These are phyloP conservation scores for Murraya paniculata DNA, from an alignment of 345 rosid genomes.

Conservation along the genomic window DNA sequence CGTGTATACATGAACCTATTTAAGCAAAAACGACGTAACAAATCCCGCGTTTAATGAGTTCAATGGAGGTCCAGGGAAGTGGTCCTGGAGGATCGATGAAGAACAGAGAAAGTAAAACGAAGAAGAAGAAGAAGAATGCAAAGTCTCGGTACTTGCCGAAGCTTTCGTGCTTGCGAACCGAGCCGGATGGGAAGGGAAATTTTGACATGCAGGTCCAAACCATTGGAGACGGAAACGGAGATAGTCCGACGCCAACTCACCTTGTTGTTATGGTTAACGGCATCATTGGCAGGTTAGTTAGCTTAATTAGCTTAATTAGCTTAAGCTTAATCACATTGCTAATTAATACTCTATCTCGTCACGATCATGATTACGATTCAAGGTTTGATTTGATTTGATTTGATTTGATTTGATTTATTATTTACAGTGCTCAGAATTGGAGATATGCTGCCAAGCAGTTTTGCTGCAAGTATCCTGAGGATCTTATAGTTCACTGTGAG, in stretches of 20 bases:
- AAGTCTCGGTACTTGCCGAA: conserved; percentile 24
- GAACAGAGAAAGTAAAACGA: background rate
- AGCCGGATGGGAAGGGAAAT: conserved; percentile 41
- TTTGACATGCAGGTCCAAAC: conserved; percentile 46
- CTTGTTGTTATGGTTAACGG: conserved; percentile 86
- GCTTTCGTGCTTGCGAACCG: conserved; percentile 55
- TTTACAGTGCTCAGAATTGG: conserved; percentile 66
- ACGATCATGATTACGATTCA: background rate
- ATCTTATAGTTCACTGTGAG: conserved; percentile 75
- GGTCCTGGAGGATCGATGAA: conserved; percentile 11
- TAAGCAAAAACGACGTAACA: background rate
- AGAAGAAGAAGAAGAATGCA: conserved; percentile 18
- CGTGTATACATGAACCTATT: background rate
- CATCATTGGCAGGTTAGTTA: conserved; percentile 67
- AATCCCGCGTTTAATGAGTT: background rate
- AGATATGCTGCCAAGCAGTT: conserved; percentile 78
- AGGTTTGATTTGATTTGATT: background rate
- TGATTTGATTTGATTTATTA: background rate
- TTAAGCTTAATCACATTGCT: conserved; percentile 2
- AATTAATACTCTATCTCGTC: background rate
- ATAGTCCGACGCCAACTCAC: conserved; percentile 50
- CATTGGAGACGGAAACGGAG: conserved; percentile 24
- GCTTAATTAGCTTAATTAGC: background rate
- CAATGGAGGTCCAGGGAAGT: conserved; percentile 6
- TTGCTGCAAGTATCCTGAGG: conserved; percentile 50